Conservation (phyloP, 164 flowering plant species). For the Pachysandra terminalis region DNA sequence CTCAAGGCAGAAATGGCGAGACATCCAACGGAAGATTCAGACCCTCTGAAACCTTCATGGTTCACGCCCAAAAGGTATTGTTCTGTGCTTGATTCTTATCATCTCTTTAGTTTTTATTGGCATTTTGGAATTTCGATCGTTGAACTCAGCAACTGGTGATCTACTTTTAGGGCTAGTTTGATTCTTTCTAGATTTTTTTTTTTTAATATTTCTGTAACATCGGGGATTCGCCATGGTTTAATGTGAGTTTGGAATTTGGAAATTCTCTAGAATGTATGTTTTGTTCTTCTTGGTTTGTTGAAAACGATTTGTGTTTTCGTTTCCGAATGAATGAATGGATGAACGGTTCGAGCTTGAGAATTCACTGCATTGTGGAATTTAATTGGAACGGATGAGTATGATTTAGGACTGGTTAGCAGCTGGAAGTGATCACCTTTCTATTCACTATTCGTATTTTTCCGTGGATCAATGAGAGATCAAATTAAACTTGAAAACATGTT, state of each 20-base stretch:
- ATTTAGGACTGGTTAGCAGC: not conserved
- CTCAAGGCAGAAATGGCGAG: constrained; percentile 17
- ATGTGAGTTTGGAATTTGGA: not conserved
- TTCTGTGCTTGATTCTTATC: not conserved
- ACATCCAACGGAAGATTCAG: constrained; percentile 7
- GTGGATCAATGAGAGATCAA: too few species aligned
- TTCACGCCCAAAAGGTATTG: constrained; percentile 46
- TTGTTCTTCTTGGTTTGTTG: not conserved
- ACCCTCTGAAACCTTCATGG: constrained; percentile 41
- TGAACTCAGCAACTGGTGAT: too few species aligned
- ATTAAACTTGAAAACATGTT: too few species aligned
- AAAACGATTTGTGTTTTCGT: not conserved
- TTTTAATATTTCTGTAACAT: not conserved
- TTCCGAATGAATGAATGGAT: not conserved
- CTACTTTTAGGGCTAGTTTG: not conserved
- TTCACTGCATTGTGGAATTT: not conserved
- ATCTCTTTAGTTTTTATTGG: not conserved
- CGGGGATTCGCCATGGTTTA: not conserved
- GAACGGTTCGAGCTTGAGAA: not conserved
- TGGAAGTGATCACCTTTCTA: too few species aligned
- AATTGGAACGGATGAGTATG: not conserved
- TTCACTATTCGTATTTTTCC: too few species aligned
- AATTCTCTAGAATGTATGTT: not conserved
- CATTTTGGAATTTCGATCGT: not conserved
- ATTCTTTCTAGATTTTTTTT: too few species aligned